Base-by-base conservation (phyloP, 345 rosid genomes). In the Eucalyptus lansdowneana region DNA sequence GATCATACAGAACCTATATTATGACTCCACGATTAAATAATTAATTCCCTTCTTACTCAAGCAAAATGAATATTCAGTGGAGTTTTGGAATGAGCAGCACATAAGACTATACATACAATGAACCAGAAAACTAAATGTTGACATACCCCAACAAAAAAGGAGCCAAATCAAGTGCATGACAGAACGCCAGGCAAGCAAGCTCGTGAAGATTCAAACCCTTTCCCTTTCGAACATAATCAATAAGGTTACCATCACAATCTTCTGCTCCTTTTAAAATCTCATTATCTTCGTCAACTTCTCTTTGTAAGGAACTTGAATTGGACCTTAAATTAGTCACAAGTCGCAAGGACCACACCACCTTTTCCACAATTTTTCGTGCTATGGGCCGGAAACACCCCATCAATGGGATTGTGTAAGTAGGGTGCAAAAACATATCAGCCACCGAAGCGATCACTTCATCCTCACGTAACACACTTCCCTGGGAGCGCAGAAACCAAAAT, bases 141-240 rank as follows among this genome's bases (percentile, higher is more conserved):
- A 58, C 67, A 90, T 94, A 96, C 99, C 96, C 94, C 89, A 93
- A 88, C 89, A 53, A 96, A 93, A 89, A 94, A 86, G 94, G 92
- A 90, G 95, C 95, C 88, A 97, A 94, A 92, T 95, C 98, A 90
- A 97, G 94, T 86, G 96, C 95, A 19, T 97, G 98, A 90, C 96
- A 92, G 81, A 97, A 94, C 34, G 98, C 99, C 90, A 97, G 91
- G 93, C 99, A 97, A 92, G 96, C 95, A 87, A 96, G 93, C 94
- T 97, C 99, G 9, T 97, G 99, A 90, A 97, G 97, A 90, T 92
- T 90, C 93, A 97, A 88, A 76, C 94, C 95, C 93, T 89, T 94
- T 87, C 96, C 96, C 90, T 91, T 92, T 88, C 87, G 93, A 90
- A 91, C 92, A 81, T 93, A 91, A 89, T 95, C 95, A 47, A 96